A percentile compares a stretch with the other conserved stretches of the same genome.
These are phyloP conservation scores for Phycomyces blakesleeanus DNA, from an alignment of 192 early-diverging fungal species.

Conservation along the genomic window DNA sequence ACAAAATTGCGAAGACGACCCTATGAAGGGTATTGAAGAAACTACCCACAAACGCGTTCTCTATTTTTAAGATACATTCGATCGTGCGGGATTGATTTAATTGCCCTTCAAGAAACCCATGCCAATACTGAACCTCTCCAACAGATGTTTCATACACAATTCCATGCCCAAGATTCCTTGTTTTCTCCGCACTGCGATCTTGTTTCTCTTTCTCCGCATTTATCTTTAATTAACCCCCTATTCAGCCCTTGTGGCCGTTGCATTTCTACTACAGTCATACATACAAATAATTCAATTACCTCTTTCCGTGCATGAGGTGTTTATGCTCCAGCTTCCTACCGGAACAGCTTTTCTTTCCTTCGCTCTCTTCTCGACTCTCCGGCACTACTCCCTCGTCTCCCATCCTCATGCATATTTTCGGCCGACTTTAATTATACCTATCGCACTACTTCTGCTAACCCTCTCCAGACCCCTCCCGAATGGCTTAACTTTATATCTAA, in stretches of 20 bases:
- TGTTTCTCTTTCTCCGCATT: neutral
- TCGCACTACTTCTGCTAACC: neutral
- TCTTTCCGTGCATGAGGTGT: neutral
- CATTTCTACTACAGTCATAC: neutral
- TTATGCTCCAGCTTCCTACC: neutral
- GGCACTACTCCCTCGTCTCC: neutral
- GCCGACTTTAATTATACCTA: slow-evolving; percentile 9
- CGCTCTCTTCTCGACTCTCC: neutral
- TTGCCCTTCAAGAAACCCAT: slow-evolving; percentile 1
- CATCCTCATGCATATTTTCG: neutral
- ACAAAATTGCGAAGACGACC: too few species aligned
- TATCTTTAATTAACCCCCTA: neutral
- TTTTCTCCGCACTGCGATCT: neutral
- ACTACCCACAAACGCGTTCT: neutral
- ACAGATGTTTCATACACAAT: neutral
- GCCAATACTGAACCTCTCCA: neutral
- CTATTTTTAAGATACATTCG: neutral
- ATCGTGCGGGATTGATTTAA: neutral
- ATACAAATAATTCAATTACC: neutral
- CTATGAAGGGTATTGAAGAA: too few species aligned
- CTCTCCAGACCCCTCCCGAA: neutral
- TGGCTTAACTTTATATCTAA: neutral
- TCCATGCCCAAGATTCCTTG: neutral
- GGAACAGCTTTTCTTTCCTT: neutral
- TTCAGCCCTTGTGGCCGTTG: slow-evolving; percentile 1